These are phyloP conservation scores for Pleodorina starrii DNA, from an alignment of 139 green algal genomes.

Conservation along the genomic window DNA sequence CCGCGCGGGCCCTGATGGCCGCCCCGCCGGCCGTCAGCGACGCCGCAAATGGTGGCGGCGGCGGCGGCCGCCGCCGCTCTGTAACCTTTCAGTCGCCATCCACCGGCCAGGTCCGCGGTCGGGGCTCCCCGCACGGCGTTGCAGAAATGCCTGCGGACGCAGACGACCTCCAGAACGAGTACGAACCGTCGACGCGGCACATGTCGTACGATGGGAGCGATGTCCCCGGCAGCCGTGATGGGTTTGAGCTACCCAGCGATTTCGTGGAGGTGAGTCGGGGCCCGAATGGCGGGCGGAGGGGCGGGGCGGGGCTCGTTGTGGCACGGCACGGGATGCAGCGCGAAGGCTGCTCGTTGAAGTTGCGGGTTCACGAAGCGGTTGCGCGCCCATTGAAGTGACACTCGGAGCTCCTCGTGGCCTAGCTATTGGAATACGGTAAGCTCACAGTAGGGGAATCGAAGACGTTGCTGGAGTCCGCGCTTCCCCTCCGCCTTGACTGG, in stretches of 20 bases:
- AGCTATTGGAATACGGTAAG: too few relatives aligned
- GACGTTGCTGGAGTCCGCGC: too few relatives aligned
- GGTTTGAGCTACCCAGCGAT: not conserved
- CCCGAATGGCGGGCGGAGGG: too few relatives aligned
- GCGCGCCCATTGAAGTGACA: not conserved
- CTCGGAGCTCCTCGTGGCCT: too few relatives aligned
- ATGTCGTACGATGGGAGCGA: not conserved
- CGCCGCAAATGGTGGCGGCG: not conserved
- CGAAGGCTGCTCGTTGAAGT: too few relatives aligned
- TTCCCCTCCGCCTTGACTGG: too few relatives aligned
- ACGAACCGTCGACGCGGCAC: not conserved
- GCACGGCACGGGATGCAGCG: too few relatives aligned
- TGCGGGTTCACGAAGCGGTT: not conserved
- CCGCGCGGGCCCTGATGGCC: not conserved
- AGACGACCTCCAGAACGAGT: not conserved
- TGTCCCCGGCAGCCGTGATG: not conserved
- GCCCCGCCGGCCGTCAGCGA: not conserved
- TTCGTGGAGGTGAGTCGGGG: not conserved
- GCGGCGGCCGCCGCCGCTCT: not conserved
- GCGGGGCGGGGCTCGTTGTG: too few relatives aligned
- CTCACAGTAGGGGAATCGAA: too few relatives aligned
- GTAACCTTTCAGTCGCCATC: constrained; percentile 3
- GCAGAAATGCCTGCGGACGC: constrained; percentile 14
- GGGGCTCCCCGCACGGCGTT: not conserved
- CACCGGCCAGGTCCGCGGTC: not conserved